Conservation (phyloP, 140 eudicot genomes). For the Ambrosia hybrid region DNA sequence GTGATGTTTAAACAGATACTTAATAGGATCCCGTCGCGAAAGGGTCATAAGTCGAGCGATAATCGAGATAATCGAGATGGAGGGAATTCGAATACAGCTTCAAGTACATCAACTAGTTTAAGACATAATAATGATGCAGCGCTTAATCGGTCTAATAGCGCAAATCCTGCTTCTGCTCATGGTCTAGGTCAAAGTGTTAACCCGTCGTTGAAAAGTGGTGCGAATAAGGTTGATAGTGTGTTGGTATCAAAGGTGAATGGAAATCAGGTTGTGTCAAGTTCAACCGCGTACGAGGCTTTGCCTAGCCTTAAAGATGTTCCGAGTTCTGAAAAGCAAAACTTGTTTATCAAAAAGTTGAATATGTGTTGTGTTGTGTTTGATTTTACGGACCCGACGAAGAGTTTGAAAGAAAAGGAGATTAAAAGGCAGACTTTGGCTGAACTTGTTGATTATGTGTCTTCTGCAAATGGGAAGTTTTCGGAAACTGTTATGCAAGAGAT, state of each 20-base stretch:
- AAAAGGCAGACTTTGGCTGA: conserved; percentile 62
- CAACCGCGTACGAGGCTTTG: conserved; percentile 46
- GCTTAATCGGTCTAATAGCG: conserved; percentile 33
- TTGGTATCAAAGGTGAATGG: conserved; percentile 40
- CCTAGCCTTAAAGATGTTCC: conserved; percentile 62
- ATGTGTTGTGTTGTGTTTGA: conserved; percentile 55
- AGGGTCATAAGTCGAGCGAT: conserved; percentile 59
- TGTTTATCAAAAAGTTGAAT: conserved; percentile 45
- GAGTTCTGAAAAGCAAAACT: conserved; percentile 50
- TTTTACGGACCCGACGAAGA: conserved; percentile 58
- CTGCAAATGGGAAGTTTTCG: conserved; percentile 58
- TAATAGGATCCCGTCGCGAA: conserved; percentile 59
- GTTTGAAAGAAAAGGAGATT: conserved; percentile 62
- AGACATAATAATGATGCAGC: conserved; percentile 40
- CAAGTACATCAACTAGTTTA: conserved; percentile 54
- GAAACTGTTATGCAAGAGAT: conserved; percentile 63
- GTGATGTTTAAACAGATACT: conserved; percentile 75
- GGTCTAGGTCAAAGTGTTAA: conserved; percentile 13
- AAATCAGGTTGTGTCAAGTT: conserved; percentile 11
- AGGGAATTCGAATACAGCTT: conserved; percentile 42
- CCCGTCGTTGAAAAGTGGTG: conserved; percentile 32
- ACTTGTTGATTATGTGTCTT: conserved; percentile 58
- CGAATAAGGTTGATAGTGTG: conserved; percentile 36
- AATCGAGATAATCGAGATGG: conserved; percentile 72
- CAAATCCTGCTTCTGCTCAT: conserved; percentile 37